phyloP scores from a whole-genome alignment of 1,284 basidiomycete species.

The Fistulina hepatica region DNA sequence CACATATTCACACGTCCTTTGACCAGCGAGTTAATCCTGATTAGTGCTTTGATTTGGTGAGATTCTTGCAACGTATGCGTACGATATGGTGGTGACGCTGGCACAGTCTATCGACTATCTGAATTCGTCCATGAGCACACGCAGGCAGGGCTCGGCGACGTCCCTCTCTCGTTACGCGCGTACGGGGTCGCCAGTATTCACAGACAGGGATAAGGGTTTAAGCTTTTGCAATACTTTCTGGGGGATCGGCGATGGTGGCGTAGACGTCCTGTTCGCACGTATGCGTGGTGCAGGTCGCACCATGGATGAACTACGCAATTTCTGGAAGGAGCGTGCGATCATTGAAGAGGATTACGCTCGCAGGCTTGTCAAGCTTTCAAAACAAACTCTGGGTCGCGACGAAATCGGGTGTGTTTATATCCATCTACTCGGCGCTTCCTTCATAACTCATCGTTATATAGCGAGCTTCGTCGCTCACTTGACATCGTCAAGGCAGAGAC shows the following conservation, averaged over 20 bases:
- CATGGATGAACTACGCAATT: slow-evolving; percentile 71
- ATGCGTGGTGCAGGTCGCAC: slow-evolving; percentile 81
- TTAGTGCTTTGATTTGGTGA: too few relatives aligned
- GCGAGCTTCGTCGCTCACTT: slow-evolving; percentile 70
- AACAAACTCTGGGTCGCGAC: slow-evolving; percentile 68
- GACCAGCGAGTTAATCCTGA: too few relatives aligned
- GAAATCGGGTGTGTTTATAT: slow-evolving; percentile 77
- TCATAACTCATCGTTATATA: slow-evolving; percentile 21
- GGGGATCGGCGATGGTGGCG: slow-evolving; percentile 79
- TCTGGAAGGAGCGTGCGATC: slow-evolving; percentile 29
- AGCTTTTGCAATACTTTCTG: slow-evolving; percentile 98
- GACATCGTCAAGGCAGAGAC: slow-evolving; percentile 78
- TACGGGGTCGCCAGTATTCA: slow-evolving; percentile 29
- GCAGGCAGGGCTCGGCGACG: slow-evolving; percentile 65
- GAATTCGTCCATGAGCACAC: slow-evolving; percentile 22
- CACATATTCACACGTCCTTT: too few relatives aligned
- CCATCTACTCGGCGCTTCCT: background rate
- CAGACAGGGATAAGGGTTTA: slow-evolving; percentile 21
- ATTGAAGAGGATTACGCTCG: slow-evolving; percentile 97
- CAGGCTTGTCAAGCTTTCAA: slow-evolving; percentile 74
- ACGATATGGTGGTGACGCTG: too few relatives aligned
- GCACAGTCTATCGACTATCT: background rate
- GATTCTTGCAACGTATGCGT: too few relatives aligned
- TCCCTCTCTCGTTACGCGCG: slow-evolving; percentile 59
- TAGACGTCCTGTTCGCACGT: slow-evolving; percentile 81